Base-by-base conservation (phyloP, 1,284 basidiomycete species). In the Tilletia indica region DNA sequence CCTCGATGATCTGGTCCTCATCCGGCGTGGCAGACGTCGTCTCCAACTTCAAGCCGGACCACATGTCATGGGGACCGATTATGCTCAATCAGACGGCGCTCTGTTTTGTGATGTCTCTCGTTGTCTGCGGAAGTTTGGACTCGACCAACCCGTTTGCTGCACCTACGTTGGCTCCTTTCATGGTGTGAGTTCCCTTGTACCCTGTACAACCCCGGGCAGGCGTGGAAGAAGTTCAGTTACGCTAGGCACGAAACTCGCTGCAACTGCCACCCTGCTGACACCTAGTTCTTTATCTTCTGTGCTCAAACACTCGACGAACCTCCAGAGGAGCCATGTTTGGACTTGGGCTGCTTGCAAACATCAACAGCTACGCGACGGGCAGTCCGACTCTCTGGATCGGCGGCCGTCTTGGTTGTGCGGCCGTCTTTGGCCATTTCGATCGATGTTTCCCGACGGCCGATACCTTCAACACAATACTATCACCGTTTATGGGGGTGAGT, bases 401-500 rank as follows among this genome's bases (percentile, higher is more conserved):
- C n/a, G 61, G 61, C 8, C 61, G 61, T 38, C 6, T 64, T 3
- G 31, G 36, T 19, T 64, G 61, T 39, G 61, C 61, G 12, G 61
- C 61, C 36, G n/a, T 64, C 36, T 64, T 39, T 39, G 61, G 61
- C 12, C 34, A 39, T 21, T 25, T 16, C 8, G 36, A 21, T 8
- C 31, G 36, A 4, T 64, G 61, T 36, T 64, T 64, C 34, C 61
- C 61, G 3, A 38, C 16, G 19, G 34, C 61, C 4, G 61, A 42
- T 34, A 64, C 61, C 12, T 9, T 42, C 61, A 19, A 38, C 34
- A 39, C 36, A 14, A 4, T 64, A 14, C 21, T 64, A 4, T 34
- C 36, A 16, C 61, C 61, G 31, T 64, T 34, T 14, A 34, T 39
- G 19, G 61, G 61, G 61, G 61, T 64, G n/a, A 38, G 61, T 64